Conservation (phyloP, 148 eudicot genomes). For the Rheum nobile region DNA sequence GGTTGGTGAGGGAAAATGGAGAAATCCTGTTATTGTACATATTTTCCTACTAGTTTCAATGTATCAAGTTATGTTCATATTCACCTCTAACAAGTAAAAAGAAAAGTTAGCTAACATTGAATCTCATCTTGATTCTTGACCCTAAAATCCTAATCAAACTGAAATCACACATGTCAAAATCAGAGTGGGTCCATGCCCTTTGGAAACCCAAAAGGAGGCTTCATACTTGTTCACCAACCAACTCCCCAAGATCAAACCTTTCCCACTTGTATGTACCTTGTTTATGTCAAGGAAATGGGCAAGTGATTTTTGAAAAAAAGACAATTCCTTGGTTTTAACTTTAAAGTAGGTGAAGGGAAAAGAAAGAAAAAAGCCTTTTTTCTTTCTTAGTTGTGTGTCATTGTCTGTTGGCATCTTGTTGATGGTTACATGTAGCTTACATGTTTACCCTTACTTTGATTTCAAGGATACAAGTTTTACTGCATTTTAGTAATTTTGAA, state of each 20-base stretch:
- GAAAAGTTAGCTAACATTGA: background rate
- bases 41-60: background rate
- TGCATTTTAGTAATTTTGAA: no score
- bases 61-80: background rate
- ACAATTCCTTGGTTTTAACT: background rate
- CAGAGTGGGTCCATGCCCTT: background rate
- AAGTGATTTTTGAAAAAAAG: background rate
- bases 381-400: background rate
- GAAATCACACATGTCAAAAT: background rate
- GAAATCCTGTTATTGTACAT: background rate
- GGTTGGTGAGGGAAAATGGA: background rate
- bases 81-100: background rate
- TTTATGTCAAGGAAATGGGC: background rate
- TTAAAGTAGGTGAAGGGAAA: background rate
- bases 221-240: background rate
- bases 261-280: no score
- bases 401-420: background rate
- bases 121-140: background rate
- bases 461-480: no score
- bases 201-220: background rate
- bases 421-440: background rate
- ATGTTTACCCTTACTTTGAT: no score
- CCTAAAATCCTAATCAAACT: background rate
- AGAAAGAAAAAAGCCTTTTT: background rate
- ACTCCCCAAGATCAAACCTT: background rate